Percentiles rank a stretch among this genome's conserved stretches.
Evolutionary conservation across 148 eudicot genomes (phyloP).

Genomic region (Simmondsia chinensis): DNA sequence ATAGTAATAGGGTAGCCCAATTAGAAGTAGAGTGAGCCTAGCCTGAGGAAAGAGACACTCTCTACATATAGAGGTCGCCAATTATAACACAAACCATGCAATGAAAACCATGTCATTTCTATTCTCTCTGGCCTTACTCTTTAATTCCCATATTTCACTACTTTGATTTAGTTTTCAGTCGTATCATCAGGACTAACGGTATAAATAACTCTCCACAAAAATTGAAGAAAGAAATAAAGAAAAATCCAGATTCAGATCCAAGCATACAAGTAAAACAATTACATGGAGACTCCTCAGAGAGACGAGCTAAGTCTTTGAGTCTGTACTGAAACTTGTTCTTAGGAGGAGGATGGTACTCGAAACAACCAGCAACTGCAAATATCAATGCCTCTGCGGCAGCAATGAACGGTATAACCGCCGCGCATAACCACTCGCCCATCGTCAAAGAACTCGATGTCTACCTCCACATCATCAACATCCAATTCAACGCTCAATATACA

Average conservation of each 20-base stretch:
- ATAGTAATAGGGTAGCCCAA: too few species aligned
- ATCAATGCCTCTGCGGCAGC: slow-evolving; percentile 34
- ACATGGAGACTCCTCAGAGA: slow-evolving; percentile 50
- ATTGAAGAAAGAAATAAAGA: background rate
- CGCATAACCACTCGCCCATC: slow-evolving; percentile 35
- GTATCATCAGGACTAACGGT: too few species aligned
- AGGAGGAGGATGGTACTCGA: slow-evolving; percentile 8
- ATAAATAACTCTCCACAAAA: too few species aligned
- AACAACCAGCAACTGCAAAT: slow-evolving; percentile 29
- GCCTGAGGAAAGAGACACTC: too few species aligned
- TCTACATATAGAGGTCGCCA: too few species aligned
- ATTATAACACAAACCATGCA: too few species aligned
- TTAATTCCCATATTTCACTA: too few species aligned
- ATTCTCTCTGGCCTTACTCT: too few species aligned
- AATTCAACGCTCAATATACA: too few species aligned
- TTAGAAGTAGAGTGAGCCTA: too few species aligned
- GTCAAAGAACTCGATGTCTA: slow-evolving; percentile 37
- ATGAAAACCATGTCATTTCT: too few species aligned
- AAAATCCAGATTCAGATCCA: background rate
- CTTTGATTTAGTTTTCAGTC: too few species aligned
- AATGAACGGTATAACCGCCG: slow-evolving; percentile 30
- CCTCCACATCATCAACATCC: background rate
- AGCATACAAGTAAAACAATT: slow-evolving; percentile 1
- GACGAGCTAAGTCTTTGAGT: slow-evolving; percentile 21
- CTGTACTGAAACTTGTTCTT: background rate